These are phyloP conservation scores for Skeletonema costatum DNA, from an alignment of 108 stramenopile species.

Conservation along the genomic window DNA sequence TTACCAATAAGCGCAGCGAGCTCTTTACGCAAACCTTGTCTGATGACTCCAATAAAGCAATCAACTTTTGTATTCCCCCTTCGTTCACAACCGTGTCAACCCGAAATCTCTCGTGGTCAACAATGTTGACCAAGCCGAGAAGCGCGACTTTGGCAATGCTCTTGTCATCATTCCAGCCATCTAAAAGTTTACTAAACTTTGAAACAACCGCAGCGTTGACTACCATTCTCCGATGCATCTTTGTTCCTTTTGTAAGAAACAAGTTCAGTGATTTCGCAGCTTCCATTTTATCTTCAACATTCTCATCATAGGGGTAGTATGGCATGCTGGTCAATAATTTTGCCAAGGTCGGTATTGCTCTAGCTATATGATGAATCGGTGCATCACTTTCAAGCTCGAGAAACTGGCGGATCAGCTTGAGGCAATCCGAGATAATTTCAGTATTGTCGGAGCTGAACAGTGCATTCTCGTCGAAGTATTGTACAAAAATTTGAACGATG, in stretches of 20 bases:
- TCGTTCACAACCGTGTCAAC: background rate
- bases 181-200: background rate
- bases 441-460: background rate
- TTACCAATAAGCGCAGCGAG: background rate
- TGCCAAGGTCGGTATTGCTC: background rate
- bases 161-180: background rate
- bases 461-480: background rate
- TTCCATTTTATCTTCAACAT: background rate
- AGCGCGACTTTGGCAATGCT: background rate
- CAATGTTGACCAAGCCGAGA: background rate
- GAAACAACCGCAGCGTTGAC: background rate
- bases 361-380: background rate
- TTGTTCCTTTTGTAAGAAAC: background rate
- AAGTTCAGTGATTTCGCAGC: background rate
- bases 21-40: background rate
- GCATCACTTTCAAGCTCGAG: background rate
- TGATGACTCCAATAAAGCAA: background rate
- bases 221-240: background rate
- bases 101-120: background rate
- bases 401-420: background rate
- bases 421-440: background rate
- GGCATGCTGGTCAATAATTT: background rate
- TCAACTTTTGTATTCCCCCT: background rate
- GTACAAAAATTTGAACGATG: background rate
- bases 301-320: background rate